A percentile compares a stretch with the other conserved stretches of the same genome.
Conservation (phyloP, 2,329 filamentous ascomycete species). For the Pseudomassariella vexata region DNA sequence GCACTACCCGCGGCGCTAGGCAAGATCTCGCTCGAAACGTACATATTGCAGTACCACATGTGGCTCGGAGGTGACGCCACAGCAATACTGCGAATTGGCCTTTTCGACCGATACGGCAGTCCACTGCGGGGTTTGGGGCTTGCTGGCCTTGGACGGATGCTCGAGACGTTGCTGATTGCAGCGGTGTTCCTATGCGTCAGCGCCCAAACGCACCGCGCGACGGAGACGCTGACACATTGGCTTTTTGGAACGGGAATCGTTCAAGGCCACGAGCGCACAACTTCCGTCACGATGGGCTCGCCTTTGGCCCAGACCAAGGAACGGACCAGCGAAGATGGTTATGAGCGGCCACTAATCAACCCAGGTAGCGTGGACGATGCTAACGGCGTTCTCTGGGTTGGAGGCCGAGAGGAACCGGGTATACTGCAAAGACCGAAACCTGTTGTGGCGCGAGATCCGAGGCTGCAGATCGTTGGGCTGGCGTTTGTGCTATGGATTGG, state of each 20-base stretch:
- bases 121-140: conserved; percentile 3
- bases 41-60: conserved; percentile 55
- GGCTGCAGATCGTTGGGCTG: conserved; percentile 11
- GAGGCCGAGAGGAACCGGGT: neutral
- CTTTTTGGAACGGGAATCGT: conserved; percentile 9
- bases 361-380: too few species aligned
- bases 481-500: conserved; percentile 15
- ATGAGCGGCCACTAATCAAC: too few species aligned
- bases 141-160: conserved; percentile 10
- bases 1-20: conserved; percentile 48
- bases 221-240: conserved; percentile 12
- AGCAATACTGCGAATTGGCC: conserved; percentile 35
- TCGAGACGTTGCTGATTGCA: conserved; percentile 20
- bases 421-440: neutral
- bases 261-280: neutral
- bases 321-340: too few species aligned
- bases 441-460: neutral
- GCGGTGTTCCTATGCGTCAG: conserved; percentile 18
- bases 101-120: conserved; percentile 4
- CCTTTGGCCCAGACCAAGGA: too few species aligned
- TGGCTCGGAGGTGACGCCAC: conserved; percentile 55
- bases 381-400: too few species aligned
- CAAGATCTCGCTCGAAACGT: conserved; percentile 51
- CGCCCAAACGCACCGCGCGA: conserved; percentile 15
- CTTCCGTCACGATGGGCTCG: neutral